Evolutionary conservation across 1,284 basidiomycete species (phyloP), one percentile per base, ranked within the genome.

Genomic region (Termitomyces sp.): DNA sequence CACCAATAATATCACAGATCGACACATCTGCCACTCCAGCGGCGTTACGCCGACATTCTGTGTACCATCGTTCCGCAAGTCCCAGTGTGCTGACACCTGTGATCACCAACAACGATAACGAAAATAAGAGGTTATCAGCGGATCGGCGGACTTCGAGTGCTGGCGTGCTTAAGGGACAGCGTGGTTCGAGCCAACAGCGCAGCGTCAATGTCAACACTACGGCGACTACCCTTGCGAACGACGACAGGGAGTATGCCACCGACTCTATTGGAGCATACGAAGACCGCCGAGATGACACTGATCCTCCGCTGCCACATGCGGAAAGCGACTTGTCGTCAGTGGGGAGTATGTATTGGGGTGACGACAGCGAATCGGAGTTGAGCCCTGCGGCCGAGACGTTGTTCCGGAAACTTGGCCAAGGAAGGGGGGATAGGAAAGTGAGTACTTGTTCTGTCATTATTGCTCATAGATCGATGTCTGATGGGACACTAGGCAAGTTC

Each of bases 301-400:
- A 26, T n/a, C 30, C 36, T 34, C 26, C 15, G 17, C 58, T 81
- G 24, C 64, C 76, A 1, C 73, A 73, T 44, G 68, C 70, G 0
- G 78, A 81, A 10, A 85, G 83, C 50, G 71, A 75, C n/a, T 44
- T 70, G 42, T 80, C 78, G 0, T 77, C 79, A n/a, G 63, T 80
- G 0, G 74, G 70, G 13, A 72, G 73, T 44, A 66, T 68, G 8
- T 60, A 68, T 21, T 80, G 78, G 77, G 56, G 60, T 24, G 73
- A 72, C 50, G 68, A 72, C 5, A 66, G 65, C 21, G 64, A 65
- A 10, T 71, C 74, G 6, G 73, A 73, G 40, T 61, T 81, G 45
- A 83, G 79, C 59, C 63, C 69, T 31, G 78, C 75, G 8, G 82
- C 82, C 0, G 77, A 81, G 56, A 79, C 73, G 33, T 65, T 85